Evolutionary conservation across 306 rosid genomes (phyloP), one percentile per base, ranked within the genome.

Genomic region (Citrullus mucosospermus): DNA sequence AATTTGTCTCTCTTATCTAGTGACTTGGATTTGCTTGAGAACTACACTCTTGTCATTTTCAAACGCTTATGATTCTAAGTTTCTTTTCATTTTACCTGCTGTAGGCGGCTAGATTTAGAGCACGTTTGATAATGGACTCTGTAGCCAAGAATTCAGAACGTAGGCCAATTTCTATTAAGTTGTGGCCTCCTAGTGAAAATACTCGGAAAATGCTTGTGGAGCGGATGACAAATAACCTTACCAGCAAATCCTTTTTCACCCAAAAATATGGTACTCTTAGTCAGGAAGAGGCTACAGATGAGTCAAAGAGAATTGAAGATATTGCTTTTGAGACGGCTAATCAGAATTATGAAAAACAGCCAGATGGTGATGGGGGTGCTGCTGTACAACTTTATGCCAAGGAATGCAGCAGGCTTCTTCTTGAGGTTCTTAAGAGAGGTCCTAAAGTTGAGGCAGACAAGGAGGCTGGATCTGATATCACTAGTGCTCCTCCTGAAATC

Each of bases 151-250:
- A 80, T 83, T 85, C 91, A 0, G 88, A 90, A 78, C 80, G 78
- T 57, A 87, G 89, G 39, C 89, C 96, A 75, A 89, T 96, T 79
- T 90, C 96, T 63, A 87, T 96, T 83, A 96, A 96, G 80, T 82
- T 96, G 75, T 96, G 99, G 99, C 99, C 99, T 80, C 99, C 99
- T 39, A 93, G 97, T 82, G 88, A 85, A 76, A 96, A 89, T 86
- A 96, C 98, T 5, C 90, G 99, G 84, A 88, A 86, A 83, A 91
- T 88, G 58, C 96, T 96, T 48, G 93, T 91, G 87, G 90, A 90
- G 74, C 92, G 96, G 84, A 85, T 96, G 98, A 83, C 89, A 66
- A 90, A 84, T 85, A 96, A 96, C 85, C 91, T 96, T 57, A 83
- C 93, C 38, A 67, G 89, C 34, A 83, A 85, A 82, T 90, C 99